Conservation (phyloP, 2,329 filamentous ascomycete genomes). For the Botrytis galanthina region DNA sequence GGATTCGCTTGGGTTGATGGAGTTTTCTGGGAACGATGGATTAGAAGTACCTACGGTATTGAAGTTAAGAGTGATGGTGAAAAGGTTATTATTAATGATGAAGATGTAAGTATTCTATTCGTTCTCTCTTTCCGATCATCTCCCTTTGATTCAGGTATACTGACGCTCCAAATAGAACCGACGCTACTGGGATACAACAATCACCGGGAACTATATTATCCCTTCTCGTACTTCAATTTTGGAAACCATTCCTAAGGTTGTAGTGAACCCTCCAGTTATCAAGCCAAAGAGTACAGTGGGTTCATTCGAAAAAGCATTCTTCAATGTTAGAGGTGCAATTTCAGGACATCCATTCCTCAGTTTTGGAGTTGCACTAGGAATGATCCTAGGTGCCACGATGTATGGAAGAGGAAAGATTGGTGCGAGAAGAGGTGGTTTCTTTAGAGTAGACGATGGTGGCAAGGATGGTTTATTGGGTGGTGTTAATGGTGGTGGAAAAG, state of each 20-base stretch:
- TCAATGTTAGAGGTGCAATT: slow-evolving; percentile 59
- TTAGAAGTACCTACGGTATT: slow-evolving; percentile 90
- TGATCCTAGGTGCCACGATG: slow-evolving; percentile 52
- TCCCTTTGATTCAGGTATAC: not conserved
- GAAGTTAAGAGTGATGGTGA: slow-evolving; percentile 80
- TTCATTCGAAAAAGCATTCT: slow-evolving; percentile 68
- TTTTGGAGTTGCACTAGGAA: slow-evolving; percentile 55
- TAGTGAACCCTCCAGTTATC: slow-evolving; percentile 58
- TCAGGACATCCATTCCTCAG: slow-evolving; percentile 59
- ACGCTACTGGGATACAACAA: slow-evolving; percentile 90
- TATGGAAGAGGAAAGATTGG: slow-evolving; percentile 55
- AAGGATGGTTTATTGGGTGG: slow-evolving; percentile 66
- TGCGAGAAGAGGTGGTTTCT: slow-evolving; percentile 55
- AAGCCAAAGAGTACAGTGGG: slow-evolving; percentile 75
- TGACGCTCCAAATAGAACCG: slow-evolving; percentile 62
- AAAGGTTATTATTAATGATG: slow-evolving; percentile 92
- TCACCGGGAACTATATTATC: slow-evolving; percentile 85
- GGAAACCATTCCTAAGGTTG: slow-evolving; percentile 48
- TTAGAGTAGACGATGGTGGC: slow-evolving; percentile 53
- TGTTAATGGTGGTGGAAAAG: slow-evolving; percentile 48
- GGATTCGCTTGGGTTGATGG: slow-evolving; percentile 97
- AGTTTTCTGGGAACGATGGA: slow-evolving; percentile 96
- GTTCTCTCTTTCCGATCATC: not conserved
- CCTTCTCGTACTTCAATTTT: slow-evolving; percentile 61
- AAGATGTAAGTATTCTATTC: slow-evolving; percentile 68